Evolutionary conservation across 192 early-diverging fungal genomes (phyloP).

Genomic region (Lunasporangiospora selenospora): DNA sequence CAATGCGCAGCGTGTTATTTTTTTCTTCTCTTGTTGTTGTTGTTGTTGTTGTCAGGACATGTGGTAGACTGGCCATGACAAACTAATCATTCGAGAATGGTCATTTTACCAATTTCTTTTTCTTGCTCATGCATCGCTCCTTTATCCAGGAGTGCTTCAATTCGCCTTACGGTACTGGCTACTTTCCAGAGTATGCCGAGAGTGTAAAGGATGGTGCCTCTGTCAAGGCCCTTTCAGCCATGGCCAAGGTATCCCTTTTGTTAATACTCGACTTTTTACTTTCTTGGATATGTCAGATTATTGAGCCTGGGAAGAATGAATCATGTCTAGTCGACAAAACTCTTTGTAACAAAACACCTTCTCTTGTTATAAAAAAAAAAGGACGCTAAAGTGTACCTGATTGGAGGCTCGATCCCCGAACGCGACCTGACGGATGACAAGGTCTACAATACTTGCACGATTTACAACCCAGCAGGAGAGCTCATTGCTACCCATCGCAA

Average conservation of each 20-base stretch:
- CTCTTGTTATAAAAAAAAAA: conserved; percentile 2
- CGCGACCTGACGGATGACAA: conserved; percentile 53
- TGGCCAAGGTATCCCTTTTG: conserved; percentile 86
- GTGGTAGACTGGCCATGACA: no score
- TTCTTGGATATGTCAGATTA: no score
- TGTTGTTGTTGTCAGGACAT: no score
- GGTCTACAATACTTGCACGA: conserved; percentile 86
- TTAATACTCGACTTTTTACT: no score
- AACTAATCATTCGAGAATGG: no score
- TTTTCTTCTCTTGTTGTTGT: not conserved
- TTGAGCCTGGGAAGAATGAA: no score
- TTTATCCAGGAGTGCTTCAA: conserved; percentile 92
- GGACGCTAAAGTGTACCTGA: conserved; percentile 86
- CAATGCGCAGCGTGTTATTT: no score
- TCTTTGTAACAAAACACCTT: no score
- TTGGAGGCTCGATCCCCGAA: conserved; percentile 94
- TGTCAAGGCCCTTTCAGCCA: conserved; percentile 71
- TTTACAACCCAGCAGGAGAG: conserved; percentile 71
- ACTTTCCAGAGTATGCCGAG: conserved; percentile 95
- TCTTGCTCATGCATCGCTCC: no score
- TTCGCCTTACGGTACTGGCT: conserved; percentile 92
- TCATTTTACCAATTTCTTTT: not conserved
- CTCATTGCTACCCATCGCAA: conserved; percentile 76
- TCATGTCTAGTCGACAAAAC: no score
- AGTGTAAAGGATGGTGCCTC: conserved; percentile 74